Conservation (phyloP, 2,329 filamentous ascomycete genomes). For the Sarocladium oryzae region DNA sequence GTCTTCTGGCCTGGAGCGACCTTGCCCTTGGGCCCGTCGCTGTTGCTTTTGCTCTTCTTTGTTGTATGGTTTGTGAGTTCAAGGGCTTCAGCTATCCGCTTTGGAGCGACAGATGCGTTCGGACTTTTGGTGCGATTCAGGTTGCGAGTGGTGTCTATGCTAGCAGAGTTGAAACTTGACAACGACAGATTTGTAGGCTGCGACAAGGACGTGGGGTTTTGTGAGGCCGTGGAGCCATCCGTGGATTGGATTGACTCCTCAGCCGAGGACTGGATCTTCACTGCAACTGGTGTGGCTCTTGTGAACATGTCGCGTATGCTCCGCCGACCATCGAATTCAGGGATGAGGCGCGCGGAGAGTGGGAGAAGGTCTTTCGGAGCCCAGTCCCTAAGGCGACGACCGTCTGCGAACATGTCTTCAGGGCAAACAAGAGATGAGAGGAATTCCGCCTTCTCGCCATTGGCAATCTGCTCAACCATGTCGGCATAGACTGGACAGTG, state of each 20-base stretch:
- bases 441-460: slow-evolving; percentile 38
- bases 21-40: slow-evolving; percentile 24
- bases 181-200: background rate
- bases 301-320: slow-evolving; percentile 93
- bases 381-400: slow-evolving; percentile 61
- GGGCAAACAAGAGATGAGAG: slow-evolving; percentile 76
- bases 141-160: background rate
- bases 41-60: background rate
- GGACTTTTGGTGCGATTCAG: background rate
- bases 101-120: background rate
- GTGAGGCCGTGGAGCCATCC: background rate
- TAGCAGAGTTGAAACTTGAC: background rate
- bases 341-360: slow-evolving; percentile 74
- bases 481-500: slow-evolving; percentile 89
- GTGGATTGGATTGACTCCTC: background rate
- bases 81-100: background rate
- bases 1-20: slow-evolving; percentile 41
- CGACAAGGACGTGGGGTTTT: background rate
- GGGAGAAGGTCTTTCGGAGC: slow-evolving; percentile 59
- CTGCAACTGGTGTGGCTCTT: slow-evolving; percentile 14
- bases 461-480: slow-evolving; percentile 55
- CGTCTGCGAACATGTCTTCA: slow-evolving; percentile 60
- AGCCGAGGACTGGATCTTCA: background rate
- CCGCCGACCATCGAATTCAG: slow-evolving; percentile 77
- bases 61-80: background rate